A percentile compares a stretch with the other conserved stretches of the same genome.
Conservation (phyloP, 371 early-diverging fungal genomes). For the Vittaforma corneae region DNA sequence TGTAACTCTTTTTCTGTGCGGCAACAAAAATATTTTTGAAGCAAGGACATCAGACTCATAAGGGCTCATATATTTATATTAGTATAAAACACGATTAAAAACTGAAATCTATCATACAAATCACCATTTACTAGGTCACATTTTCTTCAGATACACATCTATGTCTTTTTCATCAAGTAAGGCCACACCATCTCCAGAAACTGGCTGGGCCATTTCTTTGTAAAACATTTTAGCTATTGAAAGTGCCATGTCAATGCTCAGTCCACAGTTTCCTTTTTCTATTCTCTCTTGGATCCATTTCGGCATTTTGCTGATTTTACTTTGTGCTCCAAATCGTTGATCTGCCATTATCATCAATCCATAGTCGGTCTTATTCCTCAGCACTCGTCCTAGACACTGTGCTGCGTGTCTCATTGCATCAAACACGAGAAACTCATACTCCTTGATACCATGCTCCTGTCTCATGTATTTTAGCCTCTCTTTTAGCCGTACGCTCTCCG, state of each 20-base stretch:
- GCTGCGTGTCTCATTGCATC: conserved; percentile 98
- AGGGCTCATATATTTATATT: neutral
- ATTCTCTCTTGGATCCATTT: conserved; percentile 87
- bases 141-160: conserved; percentile 3
- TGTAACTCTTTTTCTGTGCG: no score
- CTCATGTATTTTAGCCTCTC: conserved; percentile 86
- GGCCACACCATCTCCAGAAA: conserved; percentile 13
- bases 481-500: conserved; percentile 74
- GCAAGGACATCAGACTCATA: no score
- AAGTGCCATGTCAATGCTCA: conserved; percentile 95
- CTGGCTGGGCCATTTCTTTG: conserved; percentile 77
- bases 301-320: conserved; percentile 87
- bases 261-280: conserved; percentile 73
- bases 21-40: no score
- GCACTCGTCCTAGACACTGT: conserved; percentile 86
- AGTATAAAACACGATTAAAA: neutral
- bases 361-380: conserved; percentile 94
- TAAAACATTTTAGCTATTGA: conserved; percentile 79
- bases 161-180: conserved; percentile 19
- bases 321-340: conserved; percentile 80
- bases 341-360: conserved; percentile 98
- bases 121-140: no score
- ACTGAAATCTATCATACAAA: no score
- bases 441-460: conserved; percentile 77
- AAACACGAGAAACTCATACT: conserved; percentile 94